phyloP scores from a whole-genome alignment of 805 yeast species.

The Yarrowia yakushimensis region DNA sequence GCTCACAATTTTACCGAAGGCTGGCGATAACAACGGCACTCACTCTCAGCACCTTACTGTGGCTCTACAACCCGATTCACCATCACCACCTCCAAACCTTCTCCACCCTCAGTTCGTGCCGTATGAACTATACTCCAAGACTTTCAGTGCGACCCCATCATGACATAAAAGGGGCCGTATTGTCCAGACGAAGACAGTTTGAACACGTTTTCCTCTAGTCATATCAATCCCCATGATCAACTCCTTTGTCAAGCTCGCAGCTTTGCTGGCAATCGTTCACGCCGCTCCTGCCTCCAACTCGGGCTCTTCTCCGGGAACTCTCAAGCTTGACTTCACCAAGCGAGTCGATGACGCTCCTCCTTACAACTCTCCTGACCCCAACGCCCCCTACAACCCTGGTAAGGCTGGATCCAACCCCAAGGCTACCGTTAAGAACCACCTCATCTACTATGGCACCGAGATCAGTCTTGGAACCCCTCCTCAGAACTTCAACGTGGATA shows the following conservation, averaged over 20 bases:
- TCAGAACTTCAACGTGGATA: slow-evolving; percentile 50
- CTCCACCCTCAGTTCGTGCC: background rate
- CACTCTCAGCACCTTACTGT: no score
- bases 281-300: slow-evolving; percentile 1
- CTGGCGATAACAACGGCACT: no score
- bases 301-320: background rate
- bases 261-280: background rate
- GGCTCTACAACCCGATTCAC: background rate
- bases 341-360: background rate
- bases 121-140: background rate
- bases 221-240: background rate
- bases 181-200: background rate
- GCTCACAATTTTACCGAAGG: no score
- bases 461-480: slow-evolving; percentile 52
- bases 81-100: slow-evolving; percentile 2
- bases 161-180: background rate
- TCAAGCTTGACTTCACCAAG: background rate
- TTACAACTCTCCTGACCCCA: background rate
- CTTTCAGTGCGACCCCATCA: background rate
- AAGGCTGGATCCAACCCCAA: background rate
- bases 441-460: background rate
- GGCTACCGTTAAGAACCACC: background rate
- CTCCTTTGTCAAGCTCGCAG: background rate
- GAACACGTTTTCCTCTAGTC: background rate
- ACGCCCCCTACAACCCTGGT: background rate